Evolutionary conservation across 352 stramenopile species (phyloP).

Genomic region (Pythium oligandrum): DNA sequence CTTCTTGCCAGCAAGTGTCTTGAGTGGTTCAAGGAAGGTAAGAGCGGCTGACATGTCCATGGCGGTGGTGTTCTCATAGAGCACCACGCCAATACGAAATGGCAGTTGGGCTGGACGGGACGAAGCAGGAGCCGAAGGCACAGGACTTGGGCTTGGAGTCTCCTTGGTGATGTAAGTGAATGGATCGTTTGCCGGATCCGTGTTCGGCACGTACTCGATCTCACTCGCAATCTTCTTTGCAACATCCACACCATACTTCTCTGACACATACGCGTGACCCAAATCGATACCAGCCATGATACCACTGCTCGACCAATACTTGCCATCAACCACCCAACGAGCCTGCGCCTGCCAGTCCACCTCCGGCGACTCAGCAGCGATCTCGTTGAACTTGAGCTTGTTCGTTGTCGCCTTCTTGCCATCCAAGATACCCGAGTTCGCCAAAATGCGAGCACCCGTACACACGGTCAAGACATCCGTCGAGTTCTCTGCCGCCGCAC

Average conservation of each 20-base stretch:
- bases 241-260: slow-evolving; percentile 18
- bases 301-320: slow-evolving; percentile 55
- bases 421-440: slow-evolving; percentile 34
- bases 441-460: slow-evolving; percentile 44
- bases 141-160: too few relatives aligned
- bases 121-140: not conserved
- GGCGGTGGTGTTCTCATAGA: slow-evolving; percentile 54
- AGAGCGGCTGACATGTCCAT: slow-evolving; percentile 55
- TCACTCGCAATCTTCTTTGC: slow-evolving; percentile 28
- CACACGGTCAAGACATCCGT: slow-evolving; percentile 49
- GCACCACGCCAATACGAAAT: slow-evolving; percentile 47
- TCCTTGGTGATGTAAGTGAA: too few relatives aligned
- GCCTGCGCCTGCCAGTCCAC: slow-evolving; percentile 58
- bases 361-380: slow-evolving; percentile 23
- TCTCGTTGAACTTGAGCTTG: slow-evolving; percentile 44
- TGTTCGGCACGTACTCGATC: slow-evolving; percentile 40
- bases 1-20: slow-evolving; percentile 29
- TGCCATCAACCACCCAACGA: slow-evolving; percentile 52
- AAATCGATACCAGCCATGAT: slow-evolving; percentile 67
- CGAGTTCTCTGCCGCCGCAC: slow-evolving; percentile 17
- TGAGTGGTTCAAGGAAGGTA: slow-evolving; percentile 57
- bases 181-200: slow-evolving; percentile 29
- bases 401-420: slow-evolving; percentile 51
- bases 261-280: slow-evolving; percentile 38
- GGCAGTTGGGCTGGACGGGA: too few relatives aligned